These are phyloP conservation scores for Polytolypa hystricis DNA, from an alignment of 2,329 filamentous ascomycete species.

Conservation along the genomic window DNA sequence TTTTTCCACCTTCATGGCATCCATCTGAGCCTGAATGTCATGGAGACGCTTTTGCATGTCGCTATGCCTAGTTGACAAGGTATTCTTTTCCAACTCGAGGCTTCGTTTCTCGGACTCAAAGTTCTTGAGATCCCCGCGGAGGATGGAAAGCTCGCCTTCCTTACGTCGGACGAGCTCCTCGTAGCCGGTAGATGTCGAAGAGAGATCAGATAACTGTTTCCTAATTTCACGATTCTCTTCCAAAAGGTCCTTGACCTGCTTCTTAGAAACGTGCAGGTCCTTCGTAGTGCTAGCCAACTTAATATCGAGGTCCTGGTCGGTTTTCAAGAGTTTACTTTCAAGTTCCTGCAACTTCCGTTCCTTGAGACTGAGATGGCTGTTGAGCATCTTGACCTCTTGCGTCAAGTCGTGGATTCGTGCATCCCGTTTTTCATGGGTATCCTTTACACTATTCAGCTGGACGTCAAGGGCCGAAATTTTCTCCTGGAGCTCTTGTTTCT, in stretches of 20 bases:
- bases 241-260: constrained; percentile 62
- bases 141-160: constrained; percentile 78
- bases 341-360: constrained; percentile 83
- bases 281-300: constrained; percentile 70
- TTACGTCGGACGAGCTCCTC: constrained; percentile 89
- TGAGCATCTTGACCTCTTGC: constrained; percentile 80
- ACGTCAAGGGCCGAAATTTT: constrained; percentile 59
- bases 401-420: constrained; percentile 64
- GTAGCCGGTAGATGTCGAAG: constrained; percentile 85
- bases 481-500: constrained; percentile 64
- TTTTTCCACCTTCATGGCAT: constrained; percentile 76
- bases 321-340: constrained; percentile 69
- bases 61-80: constrained; percentile 64
- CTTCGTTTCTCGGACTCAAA: constrained; percentile 68
- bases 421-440: constrained; percentile 60
- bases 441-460: constrained; percentile 59
- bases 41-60: constrained; percentile 64
- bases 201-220: constrained; percentile 74
- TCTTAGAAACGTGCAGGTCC: constrained; percentile 62
- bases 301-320: constrained; percentile 79
- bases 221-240: constrained; percentile 75
- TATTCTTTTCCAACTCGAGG: constrained; percentile 67
- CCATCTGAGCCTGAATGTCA: constrained; percentile 77
- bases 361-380: constrained; percentile 79
- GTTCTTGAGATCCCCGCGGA: constrained; percentile 74